Evolutionary conservation across 768 basidiomycete species (phyloP).

Genomic region (Guyanaporus albipodus): DNA sequence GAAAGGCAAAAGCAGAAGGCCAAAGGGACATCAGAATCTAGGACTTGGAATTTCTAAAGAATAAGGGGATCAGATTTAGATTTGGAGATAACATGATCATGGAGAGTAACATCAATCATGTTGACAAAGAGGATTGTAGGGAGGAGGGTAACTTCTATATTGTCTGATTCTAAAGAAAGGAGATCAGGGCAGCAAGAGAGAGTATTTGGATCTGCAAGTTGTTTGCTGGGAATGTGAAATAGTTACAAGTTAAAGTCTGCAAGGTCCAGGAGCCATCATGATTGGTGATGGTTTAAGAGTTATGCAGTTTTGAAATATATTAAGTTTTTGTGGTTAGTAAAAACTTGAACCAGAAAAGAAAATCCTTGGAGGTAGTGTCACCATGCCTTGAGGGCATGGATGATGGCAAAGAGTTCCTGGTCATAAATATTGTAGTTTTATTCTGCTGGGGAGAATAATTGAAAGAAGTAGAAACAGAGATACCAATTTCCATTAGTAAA

Average conservation of each 20-base stretch:
- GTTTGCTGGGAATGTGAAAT: background rate
- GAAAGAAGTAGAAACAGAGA: no score
- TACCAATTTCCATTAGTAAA: no score
- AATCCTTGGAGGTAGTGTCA: background rate
- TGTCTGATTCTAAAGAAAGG: background rate
- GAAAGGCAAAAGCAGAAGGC: background rate
- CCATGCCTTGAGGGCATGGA: background rate
- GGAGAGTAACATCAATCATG: background rate
- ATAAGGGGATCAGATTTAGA: background rate
- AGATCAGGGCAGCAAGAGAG: background rate
- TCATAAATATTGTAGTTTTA: background rate
- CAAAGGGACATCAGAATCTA: fast-evolving
- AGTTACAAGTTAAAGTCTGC: no score
- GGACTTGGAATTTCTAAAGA: background rate
- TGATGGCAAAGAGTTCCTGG: background rate
- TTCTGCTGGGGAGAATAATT: background rate
- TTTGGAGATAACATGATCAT: background rate
- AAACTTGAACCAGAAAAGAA: background rate
- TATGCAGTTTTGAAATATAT: no score
- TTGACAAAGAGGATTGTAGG: background rate
- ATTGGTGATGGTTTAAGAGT: no score
- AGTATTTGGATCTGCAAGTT: no score
- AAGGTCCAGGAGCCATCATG: no score
- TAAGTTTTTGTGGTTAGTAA: no score
- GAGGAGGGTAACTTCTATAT: background rate